Evolutionary conservation across 2,329 filamentous ascomycete species (phyloP), one percentile per base, ranked within the genome.

Genomic region (Ceratocystis destructans): DNA sequence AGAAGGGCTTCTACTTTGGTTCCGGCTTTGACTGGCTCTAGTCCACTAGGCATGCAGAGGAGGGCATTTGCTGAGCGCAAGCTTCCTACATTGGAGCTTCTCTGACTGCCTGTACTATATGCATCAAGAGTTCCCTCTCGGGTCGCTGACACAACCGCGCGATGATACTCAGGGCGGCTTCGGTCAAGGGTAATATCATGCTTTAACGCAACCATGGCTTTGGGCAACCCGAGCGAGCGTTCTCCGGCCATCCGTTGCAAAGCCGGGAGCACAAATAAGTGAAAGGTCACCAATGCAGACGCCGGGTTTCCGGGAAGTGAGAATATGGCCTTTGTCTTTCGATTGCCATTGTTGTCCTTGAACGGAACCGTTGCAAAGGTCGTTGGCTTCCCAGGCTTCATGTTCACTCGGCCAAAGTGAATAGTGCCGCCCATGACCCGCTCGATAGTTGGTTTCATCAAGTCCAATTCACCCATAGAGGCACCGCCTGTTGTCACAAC

Each of bases 361-460:
- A 82, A 79, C 0, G 89, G 86, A 0, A 97, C 82, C 0, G 90
- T 96, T 1, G 94, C 94, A 74, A 99, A 99, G 0, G 94, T 99
- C 0, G 92, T 96, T 1, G 94, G 94, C 76, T 97, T 99, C 3
- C 94, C 94, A 0, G 94, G 94, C 78, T 99, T 99, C 94, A 99
- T 97, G 65, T 87, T 84, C 2, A 99, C 94, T 2, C 94, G 87
- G 28, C 94, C 94, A 71, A 99, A 99, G 75, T 96, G 94, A 70
- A 99, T 96, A 0, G 87, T 94, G 6, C 94, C 94, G 66, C 91
- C 90, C 0, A 99, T 83, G 1, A 86, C 81, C 53, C 93, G 87
- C 78, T 97, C 94, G 71, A 99, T 89, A 0, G 93, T 97, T 0
- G 94, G 93, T 74, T 99, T 99, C 22, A 99, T 83, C 6, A 99